A percentile compares a stretch with the other conserved stretches of the same genome.
These are phyloP conservation scores for Xylaria palmicola DNA, from an alignment of 495 filamentous ascomycete genomes.

Conservation along the genomic window DNA sequence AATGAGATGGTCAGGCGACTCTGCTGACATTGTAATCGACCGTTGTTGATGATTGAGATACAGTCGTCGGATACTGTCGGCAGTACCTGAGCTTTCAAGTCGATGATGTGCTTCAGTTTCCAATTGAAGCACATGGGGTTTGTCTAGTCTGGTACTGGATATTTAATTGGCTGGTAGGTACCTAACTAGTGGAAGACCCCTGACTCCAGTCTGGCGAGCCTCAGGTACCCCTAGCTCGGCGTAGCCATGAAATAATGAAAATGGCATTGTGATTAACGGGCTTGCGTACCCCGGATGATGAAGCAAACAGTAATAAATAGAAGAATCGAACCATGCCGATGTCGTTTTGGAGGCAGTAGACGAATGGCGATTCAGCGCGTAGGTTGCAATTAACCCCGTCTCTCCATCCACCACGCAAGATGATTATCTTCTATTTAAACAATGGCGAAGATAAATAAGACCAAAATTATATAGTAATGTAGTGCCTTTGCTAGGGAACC, in stretches of 20 bases:
- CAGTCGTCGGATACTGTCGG: not conserved
- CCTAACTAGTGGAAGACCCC: no score
- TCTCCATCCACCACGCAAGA: not conserved
- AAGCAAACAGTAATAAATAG: no score
- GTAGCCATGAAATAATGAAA: not conserved
- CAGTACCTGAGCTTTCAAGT: no score
- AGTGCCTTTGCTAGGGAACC: conserved; percentile 3
- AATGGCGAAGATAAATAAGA: conserved; percentile 7
- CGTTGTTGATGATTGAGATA: not conserved
- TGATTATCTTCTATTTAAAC: conserved; percentile 8
- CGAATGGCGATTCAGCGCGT: no score
- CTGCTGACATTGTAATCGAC: not conserved
- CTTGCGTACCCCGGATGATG: no score
- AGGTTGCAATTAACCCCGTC: no score
- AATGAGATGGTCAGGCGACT: conserved; percentile 52
- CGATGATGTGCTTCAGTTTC: no score
- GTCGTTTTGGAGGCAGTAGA: no score
- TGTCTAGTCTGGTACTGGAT: no score
- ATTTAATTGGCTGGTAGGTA: no score
- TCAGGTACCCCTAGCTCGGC: not conserved
- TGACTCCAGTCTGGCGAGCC: not conserved
- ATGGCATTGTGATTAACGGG: not conserved
- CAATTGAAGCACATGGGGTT: no score
- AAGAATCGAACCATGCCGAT: no score
- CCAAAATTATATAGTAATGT: conserved; percentile 4